Evolutionary conservation across 345 rosid genomes (phyloP).

Genomic region (Hypericum perforatum): DNA sequence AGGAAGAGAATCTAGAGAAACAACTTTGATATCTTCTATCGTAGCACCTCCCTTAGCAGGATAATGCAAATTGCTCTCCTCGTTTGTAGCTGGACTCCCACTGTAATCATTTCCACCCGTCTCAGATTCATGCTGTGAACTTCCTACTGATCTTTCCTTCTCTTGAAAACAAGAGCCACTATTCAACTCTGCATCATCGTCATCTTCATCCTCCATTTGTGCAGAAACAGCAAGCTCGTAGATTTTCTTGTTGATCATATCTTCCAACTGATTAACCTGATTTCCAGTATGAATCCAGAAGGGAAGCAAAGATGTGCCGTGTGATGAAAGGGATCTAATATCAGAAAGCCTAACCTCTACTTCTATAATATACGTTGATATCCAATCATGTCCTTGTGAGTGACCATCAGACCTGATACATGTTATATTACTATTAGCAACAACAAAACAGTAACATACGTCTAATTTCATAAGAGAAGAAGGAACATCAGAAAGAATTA

Average conservation of each 20-base stretch:
- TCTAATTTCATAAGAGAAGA: background rate
- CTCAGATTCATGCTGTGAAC: slow-evolving; percentile 23
- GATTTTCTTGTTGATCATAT: slow-evolving; percentile 45
- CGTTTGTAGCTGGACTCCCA: slow-evolving; percentile 16
- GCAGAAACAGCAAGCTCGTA: slow-evolving; percentile 56
- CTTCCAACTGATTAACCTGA: slow-evolving; percentile 64
- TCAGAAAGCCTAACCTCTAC: slow-evolving; percentile 78
- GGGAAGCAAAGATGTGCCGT: slow-evolving; percentile 48
- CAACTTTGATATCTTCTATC: slow-evolving; percentile 1
- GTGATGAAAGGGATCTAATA: slow-evolving; percentile 46
- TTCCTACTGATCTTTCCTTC: slow-evolving; percentile 19
- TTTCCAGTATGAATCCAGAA: slow-evolving; percentile 81
- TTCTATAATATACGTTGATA: slow-evolving; percentile 52
- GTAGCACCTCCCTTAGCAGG: slow-evolving; percentile 12
- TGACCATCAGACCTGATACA: slow-evolving; percentile 47
- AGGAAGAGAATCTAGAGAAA: slow-evolving; percentile 27
- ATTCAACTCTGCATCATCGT: slow-evolving; percentile 24
- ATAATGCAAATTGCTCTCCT: slow-evolving; percentile 11
- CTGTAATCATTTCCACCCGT: slow-evolving; percentile 20
- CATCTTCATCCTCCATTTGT: slow-evolving; percentile 34
- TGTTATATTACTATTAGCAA: slow-evolving; percentile 11
- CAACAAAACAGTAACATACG: background rate
- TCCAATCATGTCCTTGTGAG: slow-evolving; percentile 38
- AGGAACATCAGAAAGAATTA: background rate
- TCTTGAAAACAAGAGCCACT: slow-evolving; percentile 19